Evolutionary conservation across 768 basidiomycete genomes (phyloP).

Genomic region (Psilocybe subaeruginosa): DNA sequence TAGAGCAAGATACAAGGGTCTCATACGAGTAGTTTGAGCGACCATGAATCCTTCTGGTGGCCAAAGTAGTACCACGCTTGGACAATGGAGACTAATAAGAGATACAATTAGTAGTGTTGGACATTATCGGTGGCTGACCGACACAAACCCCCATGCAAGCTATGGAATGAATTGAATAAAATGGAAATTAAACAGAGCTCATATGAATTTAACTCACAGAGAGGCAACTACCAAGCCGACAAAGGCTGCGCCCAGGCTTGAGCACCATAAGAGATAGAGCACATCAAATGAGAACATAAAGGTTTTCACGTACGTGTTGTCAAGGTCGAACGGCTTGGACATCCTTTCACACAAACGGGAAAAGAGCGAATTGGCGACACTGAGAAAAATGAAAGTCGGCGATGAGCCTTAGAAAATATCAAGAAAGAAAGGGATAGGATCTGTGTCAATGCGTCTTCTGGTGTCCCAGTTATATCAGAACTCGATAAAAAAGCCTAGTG

Average conservation of each 20-base stretch:
- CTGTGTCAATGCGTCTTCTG: background rate
- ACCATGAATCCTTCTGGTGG: slow-evolving; percentile 54
- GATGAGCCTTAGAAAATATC: background rate
- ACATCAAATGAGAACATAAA: background rate
- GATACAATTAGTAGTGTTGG: background rate
- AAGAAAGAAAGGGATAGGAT: background rate
- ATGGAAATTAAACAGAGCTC: background rate
- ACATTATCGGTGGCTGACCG: background rate
- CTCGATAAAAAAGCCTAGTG: background rate
- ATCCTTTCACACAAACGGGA: background rate
- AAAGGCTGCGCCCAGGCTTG: slow-evolving; percentile 46
- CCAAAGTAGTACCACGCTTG: slow-evolving; percentile 60
- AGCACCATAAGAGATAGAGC: background rate
- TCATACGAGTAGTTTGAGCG: slow-evolving; percentile 45
- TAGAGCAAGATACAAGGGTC: background rate
- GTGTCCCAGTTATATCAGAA: background rate
- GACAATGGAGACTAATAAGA: slow-evolving; percentile 49
- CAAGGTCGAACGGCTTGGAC: slow-evolving; percentile 6
- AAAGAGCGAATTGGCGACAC: no score
- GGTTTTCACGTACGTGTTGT: slow-evolving; percentile 18
- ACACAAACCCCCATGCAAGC: slow-evolving; percentile 52
- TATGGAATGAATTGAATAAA: slow-evolving; percentile 19
- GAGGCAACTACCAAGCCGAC: slow-evolving; percentile 53
- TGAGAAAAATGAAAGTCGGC: background rate
- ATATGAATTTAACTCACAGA: slow-evolving; percentile 37